Evolutionary conservation across 768 basidiomycete genomes (phyloP).

Genomic region (Hemileccinum rubropunctum): DNA sequence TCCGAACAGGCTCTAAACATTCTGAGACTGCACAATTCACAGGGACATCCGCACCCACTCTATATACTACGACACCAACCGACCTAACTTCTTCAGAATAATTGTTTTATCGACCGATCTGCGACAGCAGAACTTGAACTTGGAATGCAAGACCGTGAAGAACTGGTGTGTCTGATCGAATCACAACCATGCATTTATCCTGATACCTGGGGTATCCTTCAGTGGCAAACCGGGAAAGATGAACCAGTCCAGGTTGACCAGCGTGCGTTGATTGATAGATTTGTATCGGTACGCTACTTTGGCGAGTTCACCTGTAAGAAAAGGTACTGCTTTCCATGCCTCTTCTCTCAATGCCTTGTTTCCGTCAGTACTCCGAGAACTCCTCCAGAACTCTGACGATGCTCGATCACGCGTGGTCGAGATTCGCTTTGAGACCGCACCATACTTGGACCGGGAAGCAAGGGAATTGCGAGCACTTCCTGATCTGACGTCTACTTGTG

Average conservation of each 20-base stretch:
- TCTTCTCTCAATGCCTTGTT: not conserved
- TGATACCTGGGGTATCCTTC: not conserved
- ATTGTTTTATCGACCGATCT: not conserved
- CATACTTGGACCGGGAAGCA: conserved; percentile 31
- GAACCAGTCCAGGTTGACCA: conserved; percentile 80
- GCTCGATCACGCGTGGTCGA: conserved; percentile 72
- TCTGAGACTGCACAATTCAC: too few relatives aligned
- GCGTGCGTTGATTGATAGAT: conserved; percentile 90
- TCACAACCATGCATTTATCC: not conserved
- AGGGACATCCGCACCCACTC: too few relatives aligned
- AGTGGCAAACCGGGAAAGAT: not conserved
- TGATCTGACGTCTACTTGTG: conserved; percentile 59
- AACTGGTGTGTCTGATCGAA: not conserved
- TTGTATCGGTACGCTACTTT: conserved; percentile 88
- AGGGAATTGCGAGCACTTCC: not conserved
- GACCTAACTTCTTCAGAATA: too few relatives aligned
- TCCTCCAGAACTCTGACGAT: conserved; percentile 94
- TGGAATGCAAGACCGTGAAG: not conserved
- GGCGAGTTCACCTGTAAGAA: conserved; percentile 93
- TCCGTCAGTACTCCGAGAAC: conserved; percentile 63
- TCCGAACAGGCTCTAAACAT: too few relatives aligned
- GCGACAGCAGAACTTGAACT: not conserved
- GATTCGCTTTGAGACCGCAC: conserved; percentile 71
- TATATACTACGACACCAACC: too few relatives aligned
- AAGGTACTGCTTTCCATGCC: not conserved